Evolutionary conservation across 2,329 filamentous ascomycete species (phyloP).

Genomic region (Clarireedia monteithiana): DNA sequence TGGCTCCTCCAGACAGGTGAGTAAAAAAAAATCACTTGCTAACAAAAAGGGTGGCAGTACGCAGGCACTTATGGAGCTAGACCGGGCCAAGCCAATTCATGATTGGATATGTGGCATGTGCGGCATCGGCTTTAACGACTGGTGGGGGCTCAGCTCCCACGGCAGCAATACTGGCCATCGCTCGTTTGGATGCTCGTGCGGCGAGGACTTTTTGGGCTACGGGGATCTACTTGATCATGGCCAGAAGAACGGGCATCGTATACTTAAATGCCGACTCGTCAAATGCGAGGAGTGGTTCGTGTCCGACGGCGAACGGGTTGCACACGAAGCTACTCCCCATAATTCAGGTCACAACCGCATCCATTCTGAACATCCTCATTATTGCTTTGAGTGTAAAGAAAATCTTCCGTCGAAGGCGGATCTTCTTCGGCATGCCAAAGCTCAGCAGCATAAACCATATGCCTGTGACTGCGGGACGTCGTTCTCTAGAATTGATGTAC

Average conservation of each 20-base stretch:
- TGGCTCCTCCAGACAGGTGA: conserved; percentile 15
- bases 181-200: background rate
- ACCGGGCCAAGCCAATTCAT: too few species aligned
- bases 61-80: too few species aligned
- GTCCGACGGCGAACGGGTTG: background rate
- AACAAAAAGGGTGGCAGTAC: conserved; percentile 20
- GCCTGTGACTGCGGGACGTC: conserved; percentile 20
- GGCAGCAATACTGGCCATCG: background rate
- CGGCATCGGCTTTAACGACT: too few species aligned
- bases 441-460: conserved; percentile 14
- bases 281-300: conserved; percentile 11
- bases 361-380: background rate
- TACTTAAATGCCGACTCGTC: background rate
- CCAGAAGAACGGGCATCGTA: background rate
- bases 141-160: background rate
- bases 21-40: conserved; percentile 12
- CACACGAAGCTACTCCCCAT: conserved; percentile 10
- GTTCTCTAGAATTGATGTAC: conserved; percentile 26
- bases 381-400: conserved; percentile 12
- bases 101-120: too few species aligned
- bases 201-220: too few species aligned
- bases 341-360: conserved; percentile 4
- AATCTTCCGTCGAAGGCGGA: conserved; percentile 4
- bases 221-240: too few species aligned
- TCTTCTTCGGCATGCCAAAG: conserved; percentile 12